A percentile compares a stretch with the other conserved stretches of the same genome.
Evolutionary conservation across 78 protist genomes (phyloP).

Genomic region (Cavenderia fasciculata): DNA sequence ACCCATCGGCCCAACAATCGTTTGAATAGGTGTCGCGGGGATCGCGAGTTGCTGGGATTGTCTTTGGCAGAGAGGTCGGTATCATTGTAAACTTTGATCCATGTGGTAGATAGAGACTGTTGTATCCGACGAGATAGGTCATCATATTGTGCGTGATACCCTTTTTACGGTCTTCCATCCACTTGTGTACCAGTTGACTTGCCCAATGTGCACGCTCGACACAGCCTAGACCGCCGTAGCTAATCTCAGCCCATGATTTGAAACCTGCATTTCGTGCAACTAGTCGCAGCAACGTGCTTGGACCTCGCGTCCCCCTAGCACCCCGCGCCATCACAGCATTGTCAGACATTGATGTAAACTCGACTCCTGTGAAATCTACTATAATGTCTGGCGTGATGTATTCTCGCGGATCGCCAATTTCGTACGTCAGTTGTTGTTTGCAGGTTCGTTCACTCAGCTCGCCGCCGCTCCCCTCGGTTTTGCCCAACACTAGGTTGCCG

Average conservation of each 20-base stretch:
- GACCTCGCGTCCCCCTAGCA: conserved; percentile 26
- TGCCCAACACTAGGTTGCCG: conserved; percentile 46
- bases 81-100: conserved; percentile 22
- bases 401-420: conserved; percentile 55
- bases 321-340: conserved; percentile 54
- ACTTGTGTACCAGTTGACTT: conserved; percentile 12
- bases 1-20: conserved; percentile 4
- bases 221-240: conserved; percentile 75
- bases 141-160: conserved; percentile 48
- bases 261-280: conserved; percentile 62
- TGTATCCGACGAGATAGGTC: conserved; percentile 54
- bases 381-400: conserved; percentile 61
- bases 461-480: conserved; percentile 70
- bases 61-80: conserved; percentile 11
- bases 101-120: conserved; percentile 61
- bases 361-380: conserved; percentile 45
- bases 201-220: conserved; percentile 72
- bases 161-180: conserved; percentile 51
- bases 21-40: background rate
- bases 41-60: background rate
- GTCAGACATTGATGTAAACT: conserved; percentile 5
- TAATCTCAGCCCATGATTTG: conserved; percentile 70
- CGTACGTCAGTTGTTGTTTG: conserved; percentile 73
- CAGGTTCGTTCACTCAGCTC: conserved; percentile 61
- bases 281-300: conserved; percentile 31